phyloP scores from a whole-genome alignment of 2,329 filamentous ascomycete genomes.

The Biscogniauxia sp. region DNA sequence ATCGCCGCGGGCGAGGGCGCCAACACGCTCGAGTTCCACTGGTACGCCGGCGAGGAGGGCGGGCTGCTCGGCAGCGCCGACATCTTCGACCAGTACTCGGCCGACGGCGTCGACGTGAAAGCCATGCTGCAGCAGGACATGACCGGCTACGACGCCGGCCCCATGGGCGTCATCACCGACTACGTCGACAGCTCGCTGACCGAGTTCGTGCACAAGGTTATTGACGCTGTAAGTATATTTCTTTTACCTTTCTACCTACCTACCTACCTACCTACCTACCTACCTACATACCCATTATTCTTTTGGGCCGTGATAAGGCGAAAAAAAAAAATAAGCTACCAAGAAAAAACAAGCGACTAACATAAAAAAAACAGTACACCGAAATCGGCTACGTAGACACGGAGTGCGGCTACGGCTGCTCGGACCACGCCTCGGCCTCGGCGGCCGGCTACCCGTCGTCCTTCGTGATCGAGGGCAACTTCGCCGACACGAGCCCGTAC shows the following conservation, averaged over 20 bases:
- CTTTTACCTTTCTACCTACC: too few species aligned
- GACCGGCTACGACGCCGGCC: slow-evolving; percentile 35
- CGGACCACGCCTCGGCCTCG: slow-evolving; percentile 66
- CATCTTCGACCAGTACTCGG: slow-evolving; percentile 47
- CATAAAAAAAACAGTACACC: slow-evolving; percentile 29
- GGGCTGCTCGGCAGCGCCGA: slow-evolving; percentile 66
- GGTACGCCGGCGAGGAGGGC: slow-evolving; percentile 81
- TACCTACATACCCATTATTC: too few species aligned
- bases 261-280: neutral
- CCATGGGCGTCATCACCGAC: slow-evolving; percentile 41
- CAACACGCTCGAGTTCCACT: slow-evolving; percentile 83
- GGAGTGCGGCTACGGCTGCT: slow-evolving; percentile 58
- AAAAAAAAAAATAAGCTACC: too few species aligned
- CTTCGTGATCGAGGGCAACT: slow-evolving; percentile 62
- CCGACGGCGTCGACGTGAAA: slow-evolving; percentile 56
- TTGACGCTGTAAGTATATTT: slow-evolving; percentile 25
- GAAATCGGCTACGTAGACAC: slow-evolving; percentile 44
- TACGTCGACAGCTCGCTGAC: slow-evolving; percentile 37
- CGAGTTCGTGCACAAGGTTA: slow-evolving; percentile 38
- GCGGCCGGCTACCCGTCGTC: slow-evolving; percentile 64
- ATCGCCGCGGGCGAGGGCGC: slow-evolving; percentile 60
- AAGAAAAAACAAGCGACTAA: neutral
- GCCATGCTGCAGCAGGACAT: slow-evolving; percentile 35
- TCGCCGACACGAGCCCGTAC: slow-evolving; percentile 61
- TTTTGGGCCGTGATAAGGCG: too few species aligned